These are phyloP conservation scores for Cryptosporidium sp. DNA, from an alignment of 169 alveolate species.

Conservation along the genomic window DNA sequence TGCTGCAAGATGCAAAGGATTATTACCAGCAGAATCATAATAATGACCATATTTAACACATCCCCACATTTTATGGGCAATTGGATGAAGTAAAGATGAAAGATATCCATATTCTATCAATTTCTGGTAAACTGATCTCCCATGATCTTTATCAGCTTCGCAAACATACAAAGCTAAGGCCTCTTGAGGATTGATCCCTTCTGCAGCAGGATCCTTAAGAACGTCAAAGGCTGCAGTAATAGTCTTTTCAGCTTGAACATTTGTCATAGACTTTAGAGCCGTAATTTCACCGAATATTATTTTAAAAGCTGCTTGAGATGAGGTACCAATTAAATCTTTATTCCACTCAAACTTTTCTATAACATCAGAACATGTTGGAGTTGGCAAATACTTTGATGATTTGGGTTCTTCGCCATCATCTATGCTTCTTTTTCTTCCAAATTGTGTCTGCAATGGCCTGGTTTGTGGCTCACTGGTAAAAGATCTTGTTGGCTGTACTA, in stretches of 20 bases:
- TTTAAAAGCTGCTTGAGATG: slow-evolving; percentile 74
- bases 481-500: slow-evolving; percentile 56
- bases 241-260: slow-evolving; percentile 69
- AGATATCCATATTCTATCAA: slow-evolving; percentile 67
- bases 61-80: slow-evolving; percentile 75
- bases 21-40: slow-evolving; percentile 53
- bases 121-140: slow-evolving; percentile 71
- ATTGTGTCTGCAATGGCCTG: slow-evolving; percentile 43
- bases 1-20: slow-evolving; percentile 72
- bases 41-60: slow-evolving; percentile 73
- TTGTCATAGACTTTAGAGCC: slow-evolving; percentile 41
- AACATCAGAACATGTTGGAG: slow-evolving; percentile 59
- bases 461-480: slow-evolving; percentile 21
- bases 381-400: slow-evolving; percentile 46
- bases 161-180: slow-evolving; percentile 65
- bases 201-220: slow-evolving; percentile 65
- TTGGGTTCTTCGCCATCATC: slow-evolving; percentile 8
- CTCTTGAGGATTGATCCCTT: slow-evolving; percentile 72
- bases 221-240: slow-evolving; percentile 61
- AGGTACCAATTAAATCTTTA: slow-evolving; percentile 35
- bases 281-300: slow-evolving; percentile 65
- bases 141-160: slow-evolving; percentile 56
- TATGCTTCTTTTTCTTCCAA: slow-evolving; percentile 43
- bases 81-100: slow-evolving; percentile 68
- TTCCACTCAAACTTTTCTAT: slow-evolving; percentile 68